Percentiles rank a stretch among this genome's conserved stretches.
These are phyloP conservation scores for Aspergillus glaucus DNA, from an alignment of 2,329 filamentous ascomycete species.

Conservation along the genomic window DNA sequence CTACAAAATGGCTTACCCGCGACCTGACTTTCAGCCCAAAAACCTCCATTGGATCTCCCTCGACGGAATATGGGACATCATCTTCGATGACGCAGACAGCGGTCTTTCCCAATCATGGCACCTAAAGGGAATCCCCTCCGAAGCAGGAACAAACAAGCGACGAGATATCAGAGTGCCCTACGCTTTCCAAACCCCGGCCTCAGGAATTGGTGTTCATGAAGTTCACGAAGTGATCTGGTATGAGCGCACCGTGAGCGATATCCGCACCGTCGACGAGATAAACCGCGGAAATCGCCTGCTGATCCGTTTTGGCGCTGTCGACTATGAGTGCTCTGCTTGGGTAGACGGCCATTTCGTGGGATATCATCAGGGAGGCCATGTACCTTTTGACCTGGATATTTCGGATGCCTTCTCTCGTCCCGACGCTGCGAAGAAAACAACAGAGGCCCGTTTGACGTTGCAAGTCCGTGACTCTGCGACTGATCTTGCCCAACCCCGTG, in stretches of 20 bases:
- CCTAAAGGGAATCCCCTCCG: conserved; percentile 42
- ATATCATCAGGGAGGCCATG: conserved; percentile 55
- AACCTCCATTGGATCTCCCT: conserved; percentile 54
- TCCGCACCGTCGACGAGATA: conserved; percentile 41
- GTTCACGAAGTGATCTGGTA: conserved; percentile 66
- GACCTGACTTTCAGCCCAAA: conserved; percentile 57
- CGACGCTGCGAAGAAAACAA: neutral
- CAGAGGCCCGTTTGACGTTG: conserved; percentile 44
- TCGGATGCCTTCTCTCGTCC: conserved; percentile 29
- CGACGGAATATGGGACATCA: conserved; percentile 58
- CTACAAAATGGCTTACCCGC: conserved; percentile 44
- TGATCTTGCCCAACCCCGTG: conserved; percentile 59
- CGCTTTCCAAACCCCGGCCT: conserved; percentile 59
- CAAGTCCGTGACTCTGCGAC: conserved; percentile 59
- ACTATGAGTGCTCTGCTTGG: conserved; percentile 49
- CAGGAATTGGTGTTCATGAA: conserved; percentile 55
- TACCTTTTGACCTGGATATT: conserved; percentile 55
- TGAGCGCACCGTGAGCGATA: conserved; percentile 48
- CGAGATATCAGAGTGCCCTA: conserved; percentile 57
- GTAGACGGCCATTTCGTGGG: conserved; percentile 49
- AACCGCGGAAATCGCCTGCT: conserved; percentile 31
- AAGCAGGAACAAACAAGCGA: conserved; percentile 34
- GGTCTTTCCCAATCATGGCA: conserved; percentile 53
- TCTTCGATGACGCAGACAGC: conserved; percentile 59
- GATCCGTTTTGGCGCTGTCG: conserved; percentile 47